phyloP scores from a whole-genome alignment of 2,329 filamentous ascomycete species.

The Exophiala viscosa region DNA sequence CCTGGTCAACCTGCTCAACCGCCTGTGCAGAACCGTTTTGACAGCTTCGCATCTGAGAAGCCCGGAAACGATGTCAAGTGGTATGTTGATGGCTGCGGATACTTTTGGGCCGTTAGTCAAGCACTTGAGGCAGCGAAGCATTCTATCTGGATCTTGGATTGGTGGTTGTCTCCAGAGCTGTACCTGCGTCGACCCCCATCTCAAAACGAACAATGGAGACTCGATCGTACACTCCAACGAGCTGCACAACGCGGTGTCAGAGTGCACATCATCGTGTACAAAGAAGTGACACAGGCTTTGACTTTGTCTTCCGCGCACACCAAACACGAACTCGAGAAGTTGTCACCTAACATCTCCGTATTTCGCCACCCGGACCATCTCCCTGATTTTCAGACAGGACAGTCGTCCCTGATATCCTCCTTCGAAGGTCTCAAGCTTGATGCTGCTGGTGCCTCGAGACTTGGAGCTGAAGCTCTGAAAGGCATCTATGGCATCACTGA shows the following conservation, averaged over 20 bases:
- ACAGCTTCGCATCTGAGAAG: constrained; percentile 66
- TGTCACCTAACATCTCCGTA: constrained; percentile 81
- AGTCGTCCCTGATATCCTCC: constrained; percentile 54
- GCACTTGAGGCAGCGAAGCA: constrained; percentile 71
- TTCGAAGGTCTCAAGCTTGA: constrained; percentile 56
- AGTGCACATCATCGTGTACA: constrained; percentile 85
- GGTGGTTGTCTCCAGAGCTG: constrained; percentile 83
- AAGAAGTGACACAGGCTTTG: constrained; percentile 78
- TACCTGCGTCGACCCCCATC: constrained; percentile 77
- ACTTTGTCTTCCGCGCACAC: constrained; percentile 70
- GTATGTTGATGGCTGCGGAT: constrained; percentile 77
- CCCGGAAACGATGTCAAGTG: constrained; percentile 71
- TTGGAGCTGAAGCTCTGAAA: constrained; percentile 70
- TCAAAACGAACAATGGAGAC: constrained; percentile 74
- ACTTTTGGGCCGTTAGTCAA: constrained; percentile 78
- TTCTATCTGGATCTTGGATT: constrained; percentile 77
- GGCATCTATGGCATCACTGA: constrained; percentile 77
- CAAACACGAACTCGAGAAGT: constrained; percentile 69
- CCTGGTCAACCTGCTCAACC: constrained; percentile 2
- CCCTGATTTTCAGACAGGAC: constrained; percentile 66
- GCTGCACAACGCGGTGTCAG: constrained; percentile 81
- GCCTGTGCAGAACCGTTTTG: constrained; percentile 42
- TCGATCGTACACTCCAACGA: constrained; percentile 76
- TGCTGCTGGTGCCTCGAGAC: constrained; percentile 56
- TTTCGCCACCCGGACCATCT: constrained; percentile 88